phyloP scores from a whole-genome alignment of 2,329 filamentous ascomycete genomes.

The Aspergillus carbonarius region DNA sequence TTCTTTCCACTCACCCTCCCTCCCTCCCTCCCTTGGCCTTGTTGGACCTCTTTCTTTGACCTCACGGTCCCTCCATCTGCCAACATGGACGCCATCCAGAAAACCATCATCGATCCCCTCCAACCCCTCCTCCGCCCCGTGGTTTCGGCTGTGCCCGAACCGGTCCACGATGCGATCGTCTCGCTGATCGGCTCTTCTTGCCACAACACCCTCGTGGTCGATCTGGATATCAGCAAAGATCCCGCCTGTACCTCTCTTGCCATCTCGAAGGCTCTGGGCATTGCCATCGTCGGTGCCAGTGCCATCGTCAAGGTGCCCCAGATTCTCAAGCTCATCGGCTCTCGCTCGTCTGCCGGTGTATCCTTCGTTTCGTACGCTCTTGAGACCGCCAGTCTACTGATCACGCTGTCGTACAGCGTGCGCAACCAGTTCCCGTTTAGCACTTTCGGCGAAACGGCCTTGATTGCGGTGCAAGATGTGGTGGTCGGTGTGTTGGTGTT shows the following conservation, averaged over 20 bases:
- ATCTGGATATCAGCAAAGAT: slow-evolving; percentile 73
- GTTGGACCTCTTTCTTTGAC: background rate
- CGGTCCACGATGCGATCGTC: slow-evolving; percentile 70
- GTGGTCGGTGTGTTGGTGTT: slow-evolving; percentile 84
- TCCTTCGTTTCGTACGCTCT: slow-evolving; percentile 89
- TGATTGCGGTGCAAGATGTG: slow-evolving; percentile 91
- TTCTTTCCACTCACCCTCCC: background rate
- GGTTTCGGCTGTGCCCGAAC: slow-evolving; percentile 70
- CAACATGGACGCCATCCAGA: slow-evolving; percentile 45
- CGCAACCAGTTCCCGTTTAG: slow-evolving; percentile 92
- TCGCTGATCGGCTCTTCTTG: slow-evolving; percentile 80
- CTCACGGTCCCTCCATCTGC: background rate
- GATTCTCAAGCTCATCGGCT: slow-evolving; percentile 84
- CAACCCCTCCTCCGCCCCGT: slow-evolving; percentile 61
- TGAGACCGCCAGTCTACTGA: slow-evolving; percentile 84
- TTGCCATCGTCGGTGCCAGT: slow-evolving; percentile 88
- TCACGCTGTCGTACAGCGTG: slow-evolving; percentile 87
- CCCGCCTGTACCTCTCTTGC: slow-evolving; percentile 81
- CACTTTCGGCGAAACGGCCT: slow-evolving; percentile 91
- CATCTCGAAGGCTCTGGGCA: slow-evolving; percentile 86
- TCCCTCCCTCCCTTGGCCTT: background rate
- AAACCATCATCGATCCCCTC: slow-evolving; percentile 42
- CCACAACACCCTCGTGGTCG: slow-evolving; percentile 81
- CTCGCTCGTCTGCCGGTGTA: slow-evolving; percentile 77
- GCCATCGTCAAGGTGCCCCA: slow-evolving; percentile 95